Evolutionary conservation across 2,329 filamentous ascomycete species (phyloP).

Genomic region (Ophiocordyceps sinensis): DNA sequence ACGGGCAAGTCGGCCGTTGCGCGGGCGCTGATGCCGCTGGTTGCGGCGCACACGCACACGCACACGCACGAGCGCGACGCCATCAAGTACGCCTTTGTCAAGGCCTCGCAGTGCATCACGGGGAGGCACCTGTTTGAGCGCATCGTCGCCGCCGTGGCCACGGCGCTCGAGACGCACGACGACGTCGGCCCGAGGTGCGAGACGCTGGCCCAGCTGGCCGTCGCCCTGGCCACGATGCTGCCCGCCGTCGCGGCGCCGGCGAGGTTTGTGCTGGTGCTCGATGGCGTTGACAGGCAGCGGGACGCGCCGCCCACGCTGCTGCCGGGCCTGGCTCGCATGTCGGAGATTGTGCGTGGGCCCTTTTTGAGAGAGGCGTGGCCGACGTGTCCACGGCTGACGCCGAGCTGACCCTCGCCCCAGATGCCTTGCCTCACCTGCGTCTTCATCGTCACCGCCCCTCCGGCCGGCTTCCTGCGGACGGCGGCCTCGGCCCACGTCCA

Average conservation of each 20-base stretch:
- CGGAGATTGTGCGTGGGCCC: constrained; percentile 54
- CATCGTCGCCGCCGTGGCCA: constrained; percentile 44
- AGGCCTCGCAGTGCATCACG: constrained; percentile 64
- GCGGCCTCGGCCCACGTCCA: constrained; percentile 61
- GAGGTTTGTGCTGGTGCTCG: constrained; percentile 72
- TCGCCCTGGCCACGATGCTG: constrained; percentile 57
- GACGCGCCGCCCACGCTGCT: constrained; percentile 68
- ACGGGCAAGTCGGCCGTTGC: constrained; percentile 74
- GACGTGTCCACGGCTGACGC: too few species aligned
- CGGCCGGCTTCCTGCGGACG: constrained; percentile 53
- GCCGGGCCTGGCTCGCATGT: constrained; percentile 65
- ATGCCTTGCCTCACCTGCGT: constrained; percentile 65
- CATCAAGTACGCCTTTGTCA: constrained; percentile 46
- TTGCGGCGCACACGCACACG: constrained; percentile 8
- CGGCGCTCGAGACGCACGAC: constrained; percentile 28
- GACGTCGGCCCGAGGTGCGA: constrained; percentile 45
- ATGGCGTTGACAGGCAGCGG: constrained; percentile 72
- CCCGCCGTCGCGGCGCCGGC: constrained; percentile 24
- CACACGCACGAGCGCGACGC: constrained; percentile 11
- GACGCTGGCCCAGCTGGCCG: constrained; percentile 60
- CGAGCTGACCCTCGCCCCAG: constrained; percentile 25
- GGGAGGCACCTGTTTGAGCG: constrained; percentile 64
- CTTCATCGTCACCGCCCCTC: constrained; percentile 60
- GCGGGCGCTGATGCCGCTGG: constrained; percentile 24
- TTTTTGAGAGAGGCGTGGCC: too few species aligned